Percentiles rank a stretch among this genome's conserved stretches.
These are phyloP conservation scores for Moniliella sp. DNA, from an alignment of 1,284 basidiomycete genomes.

Conservation along the genomic window DNA sequence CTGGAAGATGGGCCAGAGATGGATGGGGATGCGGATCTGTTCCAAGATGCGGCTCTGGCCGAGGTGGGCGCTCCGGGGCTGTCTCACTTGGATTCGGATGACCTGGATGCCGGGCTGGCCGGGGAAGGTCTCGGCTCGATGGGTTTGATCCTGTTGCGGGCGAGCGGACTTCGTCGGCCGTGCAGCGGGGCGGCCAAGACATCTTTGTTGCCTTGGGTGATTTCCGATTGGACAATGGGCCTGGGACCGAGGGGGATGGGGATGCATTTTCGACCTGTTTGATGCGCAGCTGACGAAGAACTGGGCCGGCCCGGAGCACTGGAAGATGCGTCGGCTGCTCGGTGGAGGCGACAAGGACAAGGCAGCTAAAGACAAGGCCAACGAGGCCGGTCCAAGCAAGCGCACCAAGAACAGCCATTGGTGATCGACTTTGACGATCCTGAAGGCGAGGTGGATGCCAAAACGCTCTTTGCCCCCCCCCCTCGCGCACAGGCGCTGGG, in stretches of 20 bases:
- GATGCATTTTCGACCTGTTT: slow-evolving; percentile 58
- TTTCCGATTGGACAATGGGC: neutral
- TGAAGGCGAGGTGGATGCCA: slow-evolving; percentile 43
- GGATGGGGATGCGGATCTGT: no score
- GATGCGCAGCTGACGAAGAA: slow-evolving; percentile 72
- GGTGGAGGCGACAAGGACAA: slow-evolving; percentile 3
- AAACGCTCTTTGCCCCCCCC: slow-evolving; percentile 56
- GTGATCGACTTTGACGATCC: slow-evolving; percentile 63
- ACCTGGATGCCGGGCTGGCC: no score
- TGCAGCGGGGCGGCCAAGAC: slow-evolving; percentile 42
- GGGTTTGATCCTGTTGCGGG: no score
- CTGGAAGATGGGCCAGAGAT: no score
- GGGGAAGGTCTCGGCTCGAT: no score
- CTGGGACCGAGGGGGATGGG: slow-evolving; percentile 5
- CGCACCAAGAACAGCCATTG: slow-evolving; percentile 43
- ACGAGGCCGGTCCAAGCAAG: neutral
- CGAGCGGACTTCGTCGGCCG: slow-evolving; percentile 1
- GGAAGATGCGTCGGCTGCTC: slow-evolving; percentile 47
- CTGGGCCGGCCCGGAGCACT: slow-evolving; percentile 96
- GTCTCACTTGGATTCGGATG: no score
- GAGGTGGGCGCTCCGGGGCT: no score
- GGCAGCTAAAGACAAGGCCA: neutral
- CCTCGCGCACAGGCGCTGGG: no score
- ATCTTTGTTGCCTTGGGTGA: slow-evolving; percentile 54
- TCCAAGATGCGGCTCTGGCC: no score